Conservation (phyloP, 2,329 filamentous ascomycete genomes). For the Grosmannia clavigera region DNA sequence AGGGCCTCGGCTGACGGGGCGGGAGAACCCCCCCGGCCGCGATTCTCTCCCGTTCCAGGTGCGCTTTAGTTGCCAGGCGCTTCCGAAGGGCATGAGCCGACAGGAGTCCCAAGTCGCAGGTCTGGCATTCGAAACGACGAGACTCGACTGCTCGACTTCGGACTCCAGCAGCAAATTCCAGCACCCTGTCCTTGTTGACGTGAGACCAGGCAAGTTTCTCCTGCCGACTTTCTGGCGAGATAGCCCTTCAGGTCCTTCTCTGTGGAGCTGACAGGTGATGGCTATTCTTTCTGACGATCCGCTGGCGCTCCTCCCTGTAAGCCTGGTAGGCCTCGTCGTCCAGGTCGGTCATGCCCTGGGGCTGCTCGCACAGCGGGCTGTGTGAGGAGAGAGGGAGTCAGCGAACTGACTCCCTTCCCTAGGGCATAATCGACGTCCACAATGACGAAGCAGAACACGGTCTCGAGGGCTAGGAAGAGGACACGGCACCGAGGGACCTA, state of each 20-base stretch:
- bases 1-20: too few species aligned
- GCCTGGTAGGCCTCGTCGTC: neutral
- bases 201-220: neutral
- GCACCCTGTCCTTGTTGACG: neutral
- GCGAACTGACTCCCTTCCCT: neutral
- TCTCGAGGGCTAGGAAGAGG: too few species aligned
- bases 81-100: neutral
- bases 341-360: neutral
- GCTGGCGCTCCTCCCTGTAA: neutral
- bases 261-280: neutral
- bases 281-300: neutral
- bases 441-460: too few species aligned
- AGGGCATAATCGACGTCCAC: too few species aligned
- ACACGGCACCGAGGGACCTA: too few species aligned
- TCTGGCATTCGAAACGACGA: neutral
- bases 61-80: neutral
- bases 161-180: neutral
- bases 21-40: too few species aligned
- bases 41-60: neutral
- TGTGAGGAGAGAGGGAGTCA: neutral
- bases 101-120: neutral
- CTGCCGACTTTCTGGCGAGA: neutral
- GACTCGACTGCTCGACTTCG: neutral
- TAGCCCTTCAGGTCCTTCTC: neutral
- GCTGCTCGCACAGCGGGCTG: neutral